Evolutionary conservation across 352 stramenopile species (phyloP).

Genomic region (Phytophthora europaea): DNA sequence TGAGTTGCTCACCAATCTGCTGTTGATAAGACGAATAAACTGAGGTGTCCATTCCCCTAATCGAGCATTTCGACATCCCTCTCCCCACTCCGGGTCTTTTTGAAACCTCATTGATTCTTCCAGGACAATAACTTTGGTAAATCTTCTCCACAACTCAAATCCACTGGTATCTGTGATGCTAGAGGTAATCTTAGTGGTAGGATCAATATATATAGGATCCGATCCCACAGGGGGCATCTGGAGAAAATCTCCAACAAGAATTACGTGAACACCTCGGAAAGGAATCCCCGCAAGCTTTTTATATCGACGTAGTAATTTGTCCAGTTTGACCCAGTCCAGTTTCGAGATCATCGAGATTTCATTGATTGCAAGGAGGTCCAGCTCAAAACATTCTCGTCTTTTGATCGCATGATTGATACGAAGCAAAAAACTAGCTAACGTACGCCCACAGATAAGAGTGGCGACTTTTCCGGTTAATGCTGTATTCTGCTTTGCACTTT

Average conservation of each 20-base stretch:
- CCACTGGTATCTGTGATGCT: not conserved
- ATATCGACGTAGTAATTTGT: constrained; percentile 1
- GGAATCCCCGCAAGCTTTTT: not conserved
- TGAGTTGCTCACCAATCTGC: not conserved
- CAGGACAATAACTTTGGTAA: not conserved
- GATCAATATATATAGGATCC: not conserved
- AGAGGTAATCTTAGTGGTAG: not conserved
- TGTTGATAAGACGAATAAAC: constrained; percentile 4
- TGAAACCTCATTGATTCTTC: constrained; percentile 10
- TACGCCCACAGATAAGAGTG: constrained; percentile 4
- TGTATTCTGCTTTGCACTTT: not conserved
- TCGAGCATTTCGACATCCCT: constrained; percentile 1
- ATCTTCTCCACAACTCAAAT: not conserved
- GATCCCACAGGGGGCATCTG: not conserved
- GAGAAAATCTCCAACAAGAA: constrained; percentile 1
- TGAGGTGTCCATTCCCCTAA: not conserved
- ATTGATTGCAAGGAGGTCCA: constrained; percentile 19
- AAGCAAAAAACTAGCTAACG: constrained; percentile 4
- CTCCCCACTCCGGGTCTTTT: constrained; percentile 7
- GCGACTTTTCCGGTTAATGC: constrained; percentile 13
- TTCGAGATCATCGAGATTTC: constrained; percentile 19
- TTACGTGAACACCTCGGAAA: constrained; percentile 15
- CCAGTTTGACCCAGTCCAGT: constrained; percentile 3
- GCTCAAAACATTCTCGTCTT: not conserved
- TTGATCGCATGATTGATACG: not conserved